phyloP scores from a whole-genome alignment of 2,329 filamentous ascomycete genomes.

The Cercospora sp. region DNA sequence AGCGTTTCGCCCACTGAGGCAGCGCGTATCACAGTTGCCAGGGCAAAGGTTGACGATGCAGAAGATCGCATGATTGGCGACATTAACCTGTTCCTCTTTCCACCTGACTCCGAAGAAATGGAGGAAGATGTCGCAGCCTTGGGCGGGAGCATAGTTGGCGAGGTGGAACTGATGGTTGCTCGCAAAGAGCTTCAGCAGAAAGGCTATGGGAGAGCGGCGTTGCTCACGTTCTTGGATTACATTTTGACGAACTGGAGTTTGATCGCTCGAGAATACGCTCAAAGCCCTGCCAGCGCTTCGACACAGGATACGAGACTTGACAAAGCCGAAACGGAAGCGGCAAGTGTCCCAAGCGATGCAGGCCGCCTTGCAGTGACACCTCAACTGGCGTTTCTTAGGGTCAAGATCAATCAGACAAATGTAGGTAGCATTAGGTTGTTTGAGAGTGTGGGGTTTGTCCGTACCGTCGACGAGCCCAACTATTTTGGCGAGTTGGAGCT shows the following conservation, averaged over 20 bases:
- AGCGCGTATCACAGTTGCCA: constrained; percentile 24
- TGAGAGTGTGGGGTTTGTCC: constrained; percentile 59
- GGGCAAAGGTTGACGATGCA: constrained; percentile 54
- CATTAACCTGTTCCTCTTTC: constrained; percentile 68
- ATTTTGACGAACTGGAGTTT: constrained; percentile 54
- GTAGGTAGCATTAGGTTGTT: constrained; percentile 60
- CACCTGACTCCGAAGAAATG: constrained; percentile 49
- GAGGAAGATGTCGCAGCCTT: constrained; percentile 44
- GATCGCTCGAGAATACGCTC: constrained; percentile 45
- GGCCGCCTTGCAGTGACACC: background rate
- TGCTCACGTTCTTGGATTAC: constrained; percentile 70
- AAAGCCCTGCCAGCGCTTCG: constrained; percentile 15
- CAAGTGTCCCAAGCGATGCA: background rate
- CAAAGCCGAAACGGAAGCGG: background rate
- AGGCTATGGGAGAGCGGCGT: constrained; percentile 65
- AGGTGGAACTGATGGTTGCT: constrained; percentile 87
- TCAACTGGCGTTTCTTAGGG: constrained; percentile 53
- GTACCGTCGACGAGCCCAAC: constrained; percentile 53
- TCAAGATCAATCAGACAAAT: constrained; percentile 63
- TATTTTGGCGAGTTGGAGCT: constrained; percentile 70
- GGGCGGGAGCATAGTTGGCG: constrained; percentile 55
- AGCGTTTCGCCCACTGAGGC: background rate
- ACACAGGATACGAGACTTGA: constrained; percentile 21
- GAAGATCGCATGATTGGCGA: constrained; percentile 52
- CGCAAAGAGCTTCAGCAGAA: constrained; percentile 55